phyloP scores from a whole-genome alignment of 306 rosid species.

The Astragalus membranaceus region DNA sequence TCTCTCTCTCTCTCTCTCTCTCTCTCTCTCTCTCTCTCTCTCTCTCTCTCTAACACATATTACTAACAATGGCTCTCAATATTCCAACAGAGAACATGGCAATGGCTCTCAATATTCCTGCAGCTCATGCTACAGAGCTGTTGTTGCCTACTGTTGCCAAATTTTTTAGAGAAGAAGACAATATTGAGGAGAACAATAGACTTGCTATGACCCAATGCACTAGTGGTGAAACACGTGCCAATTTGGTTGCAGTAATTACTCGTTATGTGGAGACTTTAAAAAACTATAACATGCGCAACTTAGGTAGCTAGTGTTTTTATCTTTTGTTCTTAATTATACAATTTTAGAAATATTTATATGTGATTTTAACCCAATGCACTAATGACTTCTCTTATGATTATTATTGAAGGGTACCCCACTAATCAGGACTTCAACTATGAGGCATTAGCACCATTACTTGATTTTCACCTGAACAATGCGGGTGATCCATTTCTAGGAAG shows the following conservation, averaged over 20 bases:
- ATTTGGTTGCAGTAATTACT: neutral
- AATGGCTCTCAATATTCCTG: neutral
- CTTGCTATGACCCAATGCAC: neutral
- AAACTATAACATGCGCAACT: neutral
- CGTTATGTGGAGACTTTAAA: neutral
- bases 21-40: no score
- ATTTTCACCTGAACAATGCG: constrained; percentile 59
- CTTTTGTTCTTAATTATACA: no score
- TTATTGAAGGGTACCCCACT: neutral
- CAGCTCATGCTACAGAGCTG: neutral
- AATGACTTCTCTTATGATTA: no score
- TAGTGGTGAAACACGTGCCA: neutral
- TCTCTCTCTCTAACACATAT: no score
- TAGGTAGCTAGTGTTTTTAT: neutral
- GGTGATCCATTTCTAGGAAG: constrained; percentile 73
- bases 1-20: no score
- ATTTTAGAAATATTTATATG: no score
- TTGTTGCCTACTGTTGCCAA: neutral
- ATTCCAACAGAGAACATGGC: neutral
- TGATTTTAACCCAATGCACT: no score
- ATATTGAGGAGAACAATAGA: neutral
- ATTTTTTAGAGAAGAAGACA: neutral
- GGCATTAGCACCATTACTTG: constrained; percentile 39
- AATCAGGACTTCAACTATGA: constrained; percentile 64
- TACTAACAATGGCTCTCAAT: neutral